Evolutionary conservation across 768 basidiomycete species (phyloP).

Genomic region (Amanita thiersii): DNA sequence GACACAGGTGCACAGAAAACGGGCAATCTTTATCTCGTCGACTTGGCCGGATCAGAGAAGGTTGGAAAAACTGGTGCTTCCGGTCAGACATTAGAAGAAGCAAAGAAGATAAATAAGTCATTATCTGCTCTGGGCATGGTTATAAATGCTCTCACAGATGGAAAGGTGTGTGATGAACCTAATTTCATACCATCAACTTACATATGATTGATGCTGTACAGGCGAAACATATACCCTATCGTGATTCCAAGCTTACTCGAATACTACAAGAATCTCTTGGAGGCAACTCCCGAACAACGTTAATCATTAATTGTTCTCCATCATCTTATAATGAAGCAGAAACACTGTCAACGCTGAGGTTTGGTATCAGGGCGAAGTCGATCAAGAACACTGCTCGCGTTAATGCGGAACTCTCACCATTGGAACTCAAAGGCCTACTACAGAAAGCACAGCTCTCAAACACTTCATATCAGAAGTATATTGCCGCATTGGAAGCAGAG

Average conservation of each 20-base stretch:
- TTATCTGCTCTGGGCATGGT: constrained; percentile 98
- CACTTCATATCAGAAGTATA: constrained; percentile 76
- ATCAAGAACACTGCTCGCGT: constrained; percentile 99
- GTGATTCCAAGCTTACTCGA: constrained; percentile 97
- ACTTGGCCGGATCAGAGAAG: constrained; percentile 98
- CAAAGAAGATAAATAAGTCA: constrained; percentile 99
- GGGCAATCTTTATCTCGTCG: constrained; percentile 94
- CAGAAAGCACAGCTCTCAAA: constrained; percentile 86
- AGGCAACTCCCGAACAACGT: constrained; percentile 89
- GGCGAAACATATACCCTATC: constrained; percentile 96
- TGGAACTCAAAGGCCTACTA: constrained; percentile 90
- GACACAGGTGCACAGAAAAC: constrained; percentile 95
- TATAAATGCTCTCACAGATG: constrained; percentile 95
- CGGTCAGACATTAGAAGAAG: constrained; percentile 97
- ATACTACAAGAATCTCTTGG: constrained; percentile 98
- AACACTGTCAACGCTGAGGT: constrained; percentile 93
- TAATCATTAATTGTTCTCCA: constrained; percentile 99
- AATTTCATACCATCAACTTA: neutral
- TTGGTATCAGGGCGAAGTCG: constrained; percentile 99
- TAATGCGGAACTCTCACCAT: constrained; percentile 93
- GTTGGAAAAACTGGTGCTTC: constrained; percentile 99
- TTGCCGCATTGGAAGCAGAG: constrained; percentile 86
- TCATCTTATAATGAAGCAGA: constrained; percentile 96
- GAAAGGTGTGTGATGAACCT: constrained; percentile 51
- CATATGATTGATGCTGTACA: constrained; percentile 21